phyloP scores from a whole-genome alignment of 2,329 filamentous ascomycete species.

The Alternaria longipes region DNA sequence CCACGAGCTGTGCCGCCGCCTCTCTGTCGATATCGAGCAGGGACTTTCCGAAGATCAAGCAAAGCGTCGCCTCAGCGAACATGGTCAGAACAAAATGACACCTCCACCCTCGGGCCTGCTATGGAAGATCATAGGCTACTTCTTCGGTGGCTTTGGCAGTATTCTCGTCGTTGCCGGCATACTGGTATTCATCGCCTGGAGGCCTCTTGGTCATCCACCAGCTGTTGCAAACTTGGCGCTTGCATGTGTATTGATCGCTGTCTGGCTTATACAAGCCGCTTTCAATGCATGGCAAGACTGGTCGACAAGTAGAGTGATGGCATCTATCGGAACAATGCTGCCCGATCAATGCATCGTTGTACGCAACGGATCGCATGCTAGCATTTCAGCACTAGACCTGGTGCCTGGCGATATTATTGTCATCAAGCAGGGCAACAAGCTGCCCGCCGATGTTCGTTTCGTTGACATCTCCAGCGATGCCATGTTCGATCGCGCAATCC shows the following conservation, averaged over 20 bases:
- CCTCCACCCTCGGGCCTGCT: constrained; percentile 69
- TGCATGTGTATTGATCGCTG: constrained; percentile 74
- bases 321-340: constrained; percentile 81
- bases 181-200: constrained; percentile 80
- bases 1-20: constrained; percentile 67
- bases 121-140: constrained; percentile 70
- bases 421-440: constrained; percentile 75
- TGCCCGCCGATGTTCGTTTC: constrained; percentile 78
- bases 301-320: constrained; percentile 80
- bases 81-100: constrained; percentile 74
- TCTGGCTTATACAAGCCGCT: constrained; percentile 68
- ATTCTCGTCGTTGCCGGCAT: constrained; percentile 74
- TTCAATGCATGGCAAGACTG: constrained; percentile 74
- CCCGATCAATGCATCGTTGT: constrained; percentile 74
- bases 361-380: constrained; percentile 64
- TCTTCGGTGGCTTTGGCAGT: constrained; percentile 79
- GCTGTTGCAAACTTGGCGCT: constrained; percentile 74
- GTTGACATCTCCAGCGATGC: constrained; percentile 73
- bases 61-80: constrained; percentile 63
- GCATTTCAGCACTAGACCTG: constrained; percentile 66
- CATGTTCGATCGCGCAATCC: constrained; percentile 76
- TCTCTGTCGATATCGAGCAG: constrained; percentile 64
- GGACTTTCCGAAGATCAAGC: constrained; percentile 70
- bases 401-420: constrained; percentile 76
- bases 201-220: constrained; percentile 77